These are phyloP conservation scores for Gossypium aridum DNA, from an alignment of 441 rosid genomes.

Conservation along the genomic window DNA sequence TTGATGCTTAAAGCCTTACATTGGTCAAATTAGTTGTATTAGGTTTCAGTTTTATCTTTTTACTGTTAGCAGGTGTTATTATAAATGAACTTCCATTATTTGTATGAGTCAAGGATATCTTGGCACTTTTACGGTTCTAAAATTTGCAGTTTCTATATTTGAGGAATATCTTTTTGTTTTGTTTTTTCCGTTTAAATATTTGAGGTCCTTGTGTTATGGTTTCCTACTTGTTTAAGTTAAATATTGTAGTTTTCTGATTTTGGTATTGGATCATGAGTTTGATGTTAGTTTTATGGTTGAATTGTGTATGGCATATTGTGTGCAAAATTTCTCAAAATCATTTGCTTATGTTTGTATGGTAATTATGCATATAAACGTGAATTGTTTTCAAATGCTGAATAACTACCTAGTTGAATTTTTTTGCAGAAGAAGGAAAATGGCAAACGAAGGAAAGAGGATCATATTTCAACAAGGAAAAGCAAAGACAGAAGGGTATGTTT, in stretches of 20 bases:
- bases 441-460: constrained; percentile 86
- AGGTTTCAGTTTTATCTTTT: background rate
- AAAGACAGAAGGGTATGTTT: constrained; percentile 71
- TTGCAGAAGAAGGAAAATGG: constrained; percentile 80
- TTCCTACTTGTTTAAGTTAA: background rate
- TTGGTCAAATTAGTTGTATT: background rate
- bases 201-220: background rate
- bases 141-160: background rate
- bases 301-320: background rate
- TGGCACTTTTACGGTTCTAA: background rate
- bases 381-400: background rate
- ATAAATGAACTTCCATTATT: background rate
- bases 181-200: background rate
- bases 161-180: background rate
- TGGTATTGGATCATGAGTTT: too few relatives aligned
- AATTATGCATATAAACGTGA: background rate
- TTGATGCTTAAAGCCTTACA: background rate
- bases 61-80: background rate
- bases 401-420: constrained; percentile 10
- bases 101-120: background rate
- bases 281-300: background rate
- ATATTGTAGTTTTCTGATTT: background rate
- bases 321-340: background rate
- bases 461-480: constrained; percentile 60
- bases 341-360: background rate